A percentile compares a stretch with the other conserved stretches of the same genome.
Conservation (phyloP, 2,329 filamentous ascomycete genomes). For the Pyricularia sp. region DNA sequence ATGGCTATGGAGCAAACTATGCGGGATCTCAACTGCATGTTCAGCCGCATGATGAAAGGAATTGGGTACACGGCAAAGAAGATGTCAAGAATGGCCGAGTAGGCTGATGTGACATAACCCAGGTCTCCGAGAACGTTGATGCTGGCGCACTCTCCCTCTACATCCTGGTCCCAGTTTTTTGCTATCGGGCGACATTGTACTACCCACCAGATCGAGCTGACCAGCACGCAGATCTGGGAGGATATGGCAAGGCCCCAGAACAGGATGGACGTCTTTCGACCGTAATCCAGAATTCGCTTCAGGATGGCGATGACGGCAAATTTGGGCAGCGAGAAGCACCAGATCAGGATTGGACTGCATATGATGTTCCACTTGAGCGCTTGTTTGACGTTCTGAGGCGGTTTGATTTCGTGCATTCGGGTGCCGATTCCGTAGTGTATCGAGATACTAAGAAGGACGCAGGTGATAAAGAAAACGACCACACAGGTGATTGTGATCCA, state of each 20-base stretch:
- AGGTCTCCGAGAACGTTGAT: conserved; percentile 14
- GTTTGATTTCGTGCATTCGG: conserved; percentile 11
- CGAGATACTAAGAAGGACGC: conserved; percentile 18
- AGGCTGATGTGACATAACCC: conserved; percentile 19
- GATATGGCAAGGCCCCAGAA: conserved; percentile 21
- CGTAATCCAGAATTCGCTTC: conserved; percentile 21
- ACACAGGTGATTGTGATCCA: conserved; percentile 20
- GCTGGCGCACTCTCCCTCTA: conserved; percentile 15
- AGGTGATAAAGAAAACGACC: conserved; percentile 17
- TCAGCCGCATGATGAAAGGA: conserved; percentile 20
- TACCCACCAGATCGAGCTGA: conserved; percentile 20
- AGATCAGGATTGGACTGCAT: conserved; percentile 20
- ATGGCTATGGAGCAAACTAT: conserved; percentile 16
- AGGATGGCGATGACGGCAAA: conserved; percentile 22
- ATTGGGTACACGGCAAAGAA: conserved; percentile 22
- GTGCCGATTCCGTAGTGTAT: conserved; percentile 18
- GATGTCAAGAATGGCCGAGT: conserved; percentile 20
- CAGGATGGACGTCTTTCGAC: conserved; percentile 16
- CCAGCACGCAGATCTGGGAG: conserved; percentile 20
- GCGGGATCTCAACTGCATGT: conserved; percentile 18
- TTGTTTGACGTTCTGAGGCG: conserved; percentile 8
- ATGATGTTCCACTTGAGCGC: conserved; percentile 21
- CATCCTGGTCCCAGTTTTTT: conserved; percentile 17
- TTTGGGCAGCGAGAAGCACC: conserved; percentile 24
- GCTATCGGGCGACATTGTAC: conserved; percentile 18